A percentile compares a stretch with the other conserved stretches of the same genome.
Conservation (phyloP, 441 rosid genomes). For the Erodium texanum region DNA sequence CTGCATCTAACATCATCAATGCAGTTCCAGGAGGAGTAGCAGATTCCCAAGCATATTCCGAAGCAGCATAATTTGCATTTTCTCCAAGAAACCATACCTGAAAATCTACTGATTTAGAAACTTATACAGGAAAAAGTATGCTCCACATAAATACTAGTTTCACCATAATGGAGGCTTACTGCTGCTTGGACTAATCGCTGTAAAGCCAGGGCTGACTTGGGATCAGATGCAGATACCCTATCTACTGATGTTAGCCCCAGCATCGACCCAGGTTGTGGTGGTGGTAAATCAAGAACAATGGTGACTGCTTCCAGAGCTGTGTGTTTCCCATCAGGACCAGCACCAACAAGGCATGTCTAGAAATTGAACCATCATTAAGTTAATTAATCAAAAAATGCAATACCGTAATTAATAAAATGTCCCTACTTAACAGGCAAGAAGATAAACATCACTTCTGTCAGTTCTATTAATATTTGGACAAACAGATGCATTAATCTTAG, state of each 20-base stretch:
- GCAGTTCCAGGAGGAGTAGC: constrained; percentile 99
- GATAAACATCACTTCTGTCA: constrained; percentile 5
- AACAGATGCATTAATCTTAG: not conserved
- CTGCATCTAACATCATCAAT: constrained; percentile 98
- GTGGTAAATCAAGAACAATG: constrained; percentile 97
- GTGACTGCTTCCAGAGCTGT: constrained; percentile 99
- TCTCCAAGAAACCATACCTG: constrained; percentile 99
- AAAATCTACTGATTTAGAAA: constrained; percentile 19
- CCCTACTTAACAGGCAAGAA: constrained; percentile 6
- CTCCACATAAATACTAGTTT: not conserved
- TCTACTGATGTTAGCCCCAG: constrained; percentile 80
- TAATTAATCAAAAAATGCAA: constrained; percentile 10
- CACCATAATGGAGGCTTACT: constrained; percentile 38
- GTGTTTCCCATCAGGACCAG: constrained; percentile 99
- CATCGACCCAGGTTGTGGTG: constrained; percentile 99
- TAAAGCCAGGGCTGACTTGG: constrained; percentile 93
- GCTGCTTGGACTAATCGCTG: constrained; percentile 99
- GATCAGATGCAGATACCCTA: constrained; percentile 93
- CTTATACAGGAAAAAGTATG: not conserved
- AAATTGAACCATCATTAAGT: constrained; percentile 13
- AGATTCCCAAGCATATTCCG: constrained; percentile 99
- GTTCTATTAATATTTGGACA: not conserved
- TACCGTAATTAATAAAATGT: not conserved
- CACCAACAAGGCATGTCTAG: constrained; percentile 99
- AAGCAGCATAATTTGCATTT: constrained; percentile 99